phyloP scores from a whole-genome alignment of 192 early-diverging fungal species.

The Podila clonocystis region DNA sequence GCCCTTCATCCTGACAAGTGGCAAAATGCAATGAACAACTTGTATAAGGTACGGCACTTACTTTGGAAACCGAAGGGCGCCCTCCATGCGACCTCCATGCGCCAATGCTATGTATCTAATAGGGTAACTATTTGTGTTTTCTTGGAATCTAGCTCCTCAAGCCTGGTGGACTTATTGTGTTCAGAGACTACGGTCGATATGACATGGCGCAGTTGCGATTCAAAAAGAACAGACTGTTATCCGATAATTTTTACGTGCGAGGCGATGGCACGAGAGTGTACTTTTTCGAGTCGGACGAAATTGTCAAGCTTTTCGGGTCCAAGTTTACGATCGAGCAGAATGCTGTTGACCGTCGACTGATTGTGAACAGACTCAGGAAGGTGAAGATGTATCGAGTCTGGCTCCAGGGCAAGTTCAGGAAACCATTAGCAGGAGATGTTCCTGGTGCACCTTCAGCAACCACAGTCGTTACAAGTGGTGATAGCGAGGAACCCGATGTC shows the following conservation, averaged over 20 bases:
- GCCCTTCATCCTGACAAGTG: slow-evolving; percentile 91
- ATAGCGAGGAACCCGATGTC: background rate
- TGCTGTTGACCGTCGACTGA: slow-evolving; percentile 89
- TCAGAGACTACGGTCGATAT: slow-evolving; percentile 97
- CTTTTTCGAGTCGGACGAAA: slow-evolving; percentile 85
- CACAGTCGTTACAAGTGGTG: slow-evolving; percentile 16
- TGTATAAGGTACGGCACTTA: slow-evolving; percentile 66
- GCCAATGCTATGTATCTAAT: background rate
- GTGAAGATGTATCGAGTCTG: slow-evolving; percentile 99
- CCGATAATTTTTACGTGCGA: slow-evolving; percentile 96
- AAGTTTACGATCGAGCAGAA: slow-evolving; percentile 87
- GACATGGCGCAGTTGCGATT: slow-evolving; percentile 98
- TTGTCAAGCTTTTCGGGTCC: slow-evolving; percentile 59
- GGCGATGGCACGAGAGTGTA: slow-evolving; percentile 97
- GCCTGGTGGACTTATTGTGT: slow-evolving; percentile 90
- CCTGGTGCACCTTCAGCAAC: slow-evolving; percentile 24
- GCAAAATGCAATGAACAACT: slow-evolving; percentile 82
- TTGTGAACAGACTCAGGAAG: slow-evolving; percentile 92
- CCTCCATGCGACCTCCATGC: background rate
- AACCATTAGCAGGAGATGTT: slow-evolving; percentile 39
- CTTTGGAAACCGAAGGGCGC: background rate
- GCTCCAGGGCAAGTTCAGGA: slow-evolving; percentile 97
- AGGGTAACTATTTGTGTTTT: background rate
- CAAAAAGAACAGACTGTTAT: slow-evolving; percentile 89
- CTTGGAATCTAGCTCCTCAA: slow-evolving; percentile 66